Evolutionary conservation across 1,284 basidiomycete species (phyloP), one percentile per base, ranked within the genome.

Genomic region (Melanopsichium pennsylvanicum): DNA sequence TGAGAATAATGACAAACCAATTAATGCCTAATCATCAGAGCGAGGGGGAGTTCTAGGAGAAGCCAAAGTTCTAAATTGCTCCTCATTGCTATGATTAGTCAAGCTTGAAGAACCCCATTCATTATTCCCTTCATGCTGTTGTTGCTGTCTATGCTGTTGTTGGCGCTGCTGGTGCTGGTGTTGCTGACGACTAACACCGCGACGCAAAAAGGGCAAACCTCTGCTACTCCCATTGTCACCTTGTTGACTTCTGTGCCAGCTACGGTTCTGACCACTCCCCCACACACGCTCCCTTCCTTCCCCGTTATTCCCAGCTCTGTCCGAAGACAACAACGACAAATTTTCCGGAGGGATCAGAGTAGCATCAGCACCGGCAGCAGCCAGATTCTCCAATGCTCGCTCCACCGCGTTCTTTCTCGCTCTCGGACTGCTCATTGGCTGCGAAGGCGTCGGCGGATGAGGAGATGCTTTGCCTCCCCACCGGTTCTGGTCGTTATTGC

Each of bases 311-410:
- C n/a, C n/a, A n/a, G n/a, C n/a, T n/a, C n/a, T n/a, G n/a, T n/a
- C n/a, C n/a, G n/a, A n/a, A n/a, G n/a, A n/a, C n/a, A n/a, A n/a
- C n/a, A n/a, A n/a, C n/a, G n/a, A n/a, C n/a, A n/a, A n/a, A n/a
- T n/a, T n/a, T n/a, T n/a, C n/a, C n/a, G n/a, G n/a, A n/a, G n/a
- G 26, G 16, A 27, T 4, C 6, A 11, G 18, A 2, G 47, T 26
- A 27, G 42, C 15, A 13, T 56, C 52, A 3, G 47, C 43, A n/a
- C 60, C 60, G 10, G 35, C 43, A 12, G 40, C 35, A 11, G 36
- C 35, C 10, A 62, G 43, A n/a, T 49, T 43, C 19, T 50, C 60
- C 7, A 62, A 15, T 7, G 60, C 60, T 1, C 48, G 60, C 31
- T 56, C 52, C 5, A 62, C 52, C 10, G 51, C 60, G 8, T 43